Conservation (phyloP, 1,284 basidiomycete species). For the Trichosporon sp. region DNA sequence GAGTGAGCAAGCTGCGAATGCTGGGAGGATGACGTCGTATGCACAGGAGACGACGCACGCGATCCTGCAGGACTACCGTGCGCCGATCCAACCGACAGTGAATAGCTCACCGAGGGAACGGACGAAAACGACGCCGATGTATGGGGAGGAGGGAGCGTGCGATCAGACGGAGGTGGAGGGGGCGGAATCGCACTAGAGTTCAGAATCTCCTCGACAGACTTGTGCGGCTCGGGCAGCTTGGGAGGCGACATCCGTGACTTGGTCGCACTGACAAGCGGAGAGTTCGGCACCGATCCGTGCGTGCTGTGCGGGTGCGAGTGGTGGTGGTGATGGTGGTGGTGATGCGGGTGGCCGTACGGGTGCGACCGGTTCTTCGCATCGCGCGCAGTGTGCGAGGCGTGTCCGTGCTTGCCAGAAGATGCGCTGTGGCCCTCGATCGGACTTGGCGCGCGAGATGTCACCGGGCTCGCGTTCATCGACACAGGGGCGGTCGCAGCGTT, state of each 20-base stretch:
- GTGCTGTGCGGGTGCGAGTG: slow-evolving; percentile 14
- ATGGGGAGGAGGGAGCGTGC: slow-evolving; percentile 43
- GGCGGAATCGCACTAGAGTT: slow-evolving; percentile 44
- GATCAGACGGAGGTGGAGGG: slow-evolving; percentile 32
- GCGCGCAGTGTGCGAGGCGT: slow-evolving; percentile 39
- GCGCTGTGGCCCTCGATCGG: slow-evolving; percentile 45
- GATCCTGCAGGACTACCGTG: slow-evolving; percentile 41
- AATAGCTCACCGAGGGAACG: slow-evolving; percentile 30
- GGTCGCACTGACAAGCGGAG: slow-evolving; percentile 30
- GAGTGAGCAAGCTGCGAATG: slow-evolving; percentile 49
- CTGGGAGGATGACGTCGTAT: slow-evolving; percentile 21
- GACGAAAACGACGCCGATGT: slow-evolving; percentile 29
- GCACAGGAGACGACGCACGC: slow-evolving; percentile 38
- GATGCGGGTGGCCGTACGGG: slow-evolving; percentile 32
- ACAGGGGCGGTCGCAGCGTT: slow-evolving; percentile 44
- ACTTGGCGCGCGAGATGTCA: slow-evolving; percentile 37
- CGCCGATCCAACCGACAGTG: slow-evolving; percentile 41
- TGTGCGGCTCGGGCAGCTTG: slow-evolving; percentile 24
- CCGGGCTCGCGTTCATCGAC: slow-evolving; percentile 36
- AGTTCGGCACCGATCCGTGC: slow-evolving; percentile 36
- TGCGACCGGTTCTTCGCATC: slow-evolving; percentile 46
- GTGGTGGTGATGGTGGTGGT: slow-evolving; percentile 19
- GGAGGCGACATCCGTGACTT: slow-evolving; percentile 41
- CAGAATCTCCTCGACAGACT: slow-evolving; percentile 49
- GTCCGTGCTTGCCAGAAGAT: slow-evolving; percentile 46